phyloP scores from a whole-genome alignment of 768 basidiomycete species.

The Lactarius vividus region DNA sequence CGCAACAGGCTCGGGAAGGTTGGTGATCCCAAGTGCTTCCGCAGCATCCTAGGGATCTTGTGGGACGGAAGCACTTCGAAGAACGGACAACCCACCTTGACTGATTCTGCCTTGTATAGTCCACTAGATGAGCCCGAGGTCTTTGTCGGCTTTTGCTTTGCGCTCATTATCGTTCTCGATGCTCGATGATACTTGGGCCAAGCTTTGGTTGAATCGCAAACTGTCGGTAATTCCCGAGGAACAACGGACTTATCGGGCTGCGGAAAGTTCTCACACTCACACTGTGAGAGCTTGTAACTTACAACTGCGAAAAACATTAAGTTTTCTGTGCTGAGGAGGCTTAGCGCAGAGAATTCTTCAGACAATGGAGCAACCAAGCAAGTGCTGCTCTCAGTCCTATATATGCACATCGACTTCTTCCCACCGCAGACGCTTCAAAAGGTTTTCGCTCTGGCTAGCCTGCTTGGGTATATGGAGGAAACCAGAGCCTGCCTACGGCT shows the following conservation, averaged over 20 bases:
- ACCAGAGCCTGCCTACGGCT: no score
- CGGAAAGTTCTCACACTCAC: no score
- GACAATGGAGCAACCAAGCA: no score
- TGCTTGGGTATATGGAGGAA: no score
- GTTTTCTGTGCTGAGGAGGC: no score
- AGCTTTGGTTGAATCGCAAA: neutral
- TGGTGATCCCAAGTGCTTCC: slow-evolving; percentile 77
- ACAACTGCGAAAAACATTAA: no score
- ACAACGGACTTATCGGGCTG: neutral
- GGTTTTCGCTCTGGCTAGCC: no score
- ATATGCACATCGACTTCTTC: no score
- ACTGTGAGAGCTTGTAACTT: neutral
- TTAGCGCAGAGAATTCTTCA: neutral
- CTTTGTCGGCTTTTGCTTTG: slow-evolving; percentile 26
- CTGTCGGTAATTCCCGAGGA: neutral
- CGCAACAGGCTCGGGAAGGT: slow-evolving; percentile 73
- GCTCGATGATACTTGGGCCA: neutral
- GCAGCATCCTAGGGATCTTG: slow-evolving; percentile 71
- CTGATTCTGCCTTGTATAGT: slow-evolving; percentile 27
- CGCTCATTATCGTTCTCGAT: slow-evolving; percentile 13
- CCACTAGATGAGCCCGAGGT: slow-evolving; percentile 20
- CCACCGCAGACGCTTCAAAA: no score
- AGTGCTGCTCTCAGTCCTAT: no score
- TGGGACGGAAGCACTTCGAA: neutral
- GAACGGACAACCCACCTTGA: slow-evolving; percentile 21